Evolutionary conservation across 768 basidiomycete genomes (phyloP).

Genomic region (Tylopilus intermedius): DNA sequence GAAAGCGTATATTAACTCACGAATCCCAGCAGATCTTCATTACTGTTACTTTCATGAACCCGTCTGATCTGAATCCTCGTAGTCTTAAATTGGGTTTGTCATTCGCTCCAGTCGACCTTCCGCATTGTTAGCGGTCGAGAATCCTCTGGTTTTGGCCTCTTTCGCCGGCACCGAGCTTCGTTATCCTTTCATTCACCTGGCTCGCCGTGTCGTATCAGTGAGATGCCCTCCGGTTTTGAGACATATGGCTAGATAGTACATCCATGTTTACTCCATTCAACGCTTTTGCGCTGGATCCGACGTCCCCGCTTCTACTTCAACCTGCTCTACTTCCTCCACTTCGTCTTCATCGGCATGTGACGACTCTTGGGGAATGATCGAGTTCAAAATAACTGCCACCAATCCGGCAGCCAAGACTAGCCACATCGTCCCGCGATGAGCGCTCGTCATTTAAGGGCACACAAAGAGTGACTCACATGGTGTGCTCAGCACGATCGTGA

Average conservation of each 20-base stretch:
- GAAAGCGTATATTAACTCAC: no score
- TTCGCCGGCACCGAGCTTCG: no score
- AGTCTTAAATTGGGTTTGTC: no score
- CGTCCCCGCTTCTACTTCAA: constrained; percentile 22
- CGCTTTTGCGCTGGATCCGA: neutral
- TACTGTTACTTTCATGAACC: no score
- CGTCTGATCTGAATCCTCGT: no score
- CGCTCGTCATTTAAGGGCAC: neutral
- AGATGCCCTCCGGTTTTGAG: neutral
- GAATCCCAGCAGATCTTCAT: no score
- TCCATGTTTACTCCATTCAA: neutral
- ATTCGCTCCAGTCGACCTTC: no score
- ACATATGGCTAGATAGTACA: neutral
- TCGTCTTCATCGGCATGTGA: constrained; percentile 20
- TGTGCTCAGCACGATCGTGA: constrained; percentile 75
- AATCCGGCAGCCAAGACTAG: constrained; percentile 57
- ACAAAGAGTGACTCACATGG: constrained; percentile 54
- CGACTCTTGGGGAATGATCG: constrained; percentile 44
- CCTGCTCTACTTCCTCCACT: constrained; percentile 15
- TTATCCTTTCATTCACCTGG: no score
- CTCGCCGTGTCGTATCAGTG: no score
- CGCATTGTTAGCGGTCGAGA: no score
- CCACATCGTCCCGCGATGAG: neutral
- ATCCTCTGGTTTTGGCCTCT: no score
- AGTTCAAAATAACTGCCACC: constrained; percentile 54